Conservation (phyloP, 495 filamentous ascomycete genomes). For the Aspergillus incahuasiensis region DNA sequence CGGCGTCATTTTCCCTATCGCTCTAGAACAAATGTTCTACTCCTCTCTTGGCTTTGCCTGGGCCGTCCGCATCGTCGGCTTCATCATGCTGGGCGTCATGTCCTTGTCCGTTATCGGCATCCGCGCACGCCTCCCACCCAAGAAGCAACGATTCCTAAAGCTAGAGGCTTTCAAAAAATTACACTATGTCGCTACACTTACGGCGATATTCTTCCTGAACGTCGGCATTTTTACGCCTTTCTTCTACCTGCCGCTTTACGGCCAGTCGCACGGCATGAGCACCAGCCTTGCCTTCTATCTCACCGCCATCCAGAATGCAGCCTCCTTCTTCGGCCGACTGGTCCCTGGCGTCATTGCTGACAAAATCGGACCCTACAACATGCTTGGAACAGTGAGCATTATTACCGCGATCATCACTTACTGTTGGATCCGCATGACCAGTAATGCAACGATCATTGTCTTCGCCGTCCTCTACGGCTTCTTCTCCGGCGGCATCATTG, state of each 20-base stretch:
- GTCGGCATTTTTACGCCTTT: constrained; percentile 22
- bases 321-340: constrained; percentile 5
- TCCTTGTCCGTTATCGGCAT: constrained; percentile 36
- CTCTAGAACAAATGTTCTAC: constrained; percentile 34
- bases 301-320: constrained; percentile 18
- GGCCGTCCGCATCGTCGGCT: constrained; percentile 60
- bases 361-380: constrained; percentile 1
- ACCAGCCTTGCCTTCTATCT: constrained; percentile 18
- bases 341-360: constrained; percentile 7
- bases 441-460: constrained; percentile 26
- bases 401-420: constrained; percentile 23
- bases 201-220: constrained; percentile 20
- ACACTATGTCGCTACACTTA: constrained; percentile 12
- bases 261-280: constrained; percentile 15
- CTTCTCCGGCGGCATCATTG: constrained; percentile 38
- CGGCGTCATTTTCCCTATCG: constrained; percentile 28
- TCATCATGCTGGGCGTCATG: constrained; percentile 51
- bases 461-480: constrained; percentile 30
- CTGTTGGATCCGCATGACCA: constrained; percentile 17
- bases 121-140: constrained; percentile 10
- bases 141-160: constrained; percentile 9
- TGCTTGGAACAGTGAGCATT: constrained; percentile 1
- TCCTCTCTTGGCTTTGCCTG: constrained; percentile 46
- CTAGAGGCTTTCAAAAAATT: constrained; percentile 11
- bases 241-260: constrained; percentile 26